Evolutionary conservation across 2,329 filamentous ascomycete species (phyloP).

Genomic region (Colletotrichum endophyticum): DNA sequence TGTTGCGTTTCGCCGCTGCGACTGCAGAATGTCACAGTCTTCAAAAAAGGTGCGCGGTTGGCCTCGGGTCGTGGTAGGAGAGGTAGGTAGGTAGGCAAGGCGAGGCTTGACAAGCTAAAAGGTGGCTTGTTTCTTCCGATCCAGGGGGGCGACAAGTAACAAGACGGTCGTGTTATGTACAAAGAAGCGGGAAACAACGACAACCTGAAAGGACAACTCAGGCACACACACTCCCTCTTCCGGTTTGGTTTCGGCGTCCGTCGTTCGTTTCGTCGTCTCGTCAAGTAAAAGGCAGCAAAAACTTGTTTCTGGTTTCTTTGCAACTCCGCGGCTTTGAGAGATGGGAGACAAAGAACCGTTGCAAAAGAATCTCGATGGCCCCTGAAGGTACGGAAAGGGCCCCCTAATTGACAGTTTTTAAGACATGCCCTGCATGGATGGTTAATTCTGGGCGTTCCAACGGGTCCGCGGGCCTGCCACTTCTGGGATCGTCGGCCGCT

Average conservation of each 20-base stretch:
- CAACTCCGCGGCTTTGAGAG: neutral
- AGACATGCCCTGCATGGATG: conserved; percentile 17
- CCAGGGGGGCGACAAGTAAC: neutral
- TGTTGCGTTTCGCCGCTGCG: conserved; percentile 1
- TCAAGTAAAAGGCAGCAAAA: neutral
- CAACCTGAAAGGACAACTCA: neutral
- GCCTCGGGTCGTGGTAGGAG: neutral
- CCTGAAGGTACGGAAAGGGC: conserved; percentile 6
- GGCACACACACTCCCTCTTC: neutral
- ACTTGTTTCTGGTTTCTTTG: neutral
- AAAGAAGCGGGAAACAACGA: neutral
- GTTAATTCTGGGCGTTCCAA: conserved; percentile 3
- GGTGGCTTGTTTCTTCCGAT: conserved; percentile 18
- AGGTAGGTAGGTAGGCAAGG: neutral
- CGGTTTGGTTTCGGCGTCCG: neutral
- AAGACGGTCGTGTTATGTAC: conserved; percentile 1
- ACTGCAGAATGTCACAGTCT: neutral
- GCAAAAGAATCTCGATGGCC: conserved; percentile 10
- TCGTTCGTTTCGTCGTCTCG: conserved; percentile 1
- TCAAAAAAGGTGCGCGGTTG: conserved; percentile 10
- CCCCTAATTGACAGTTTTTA: conserved; percentile 20
- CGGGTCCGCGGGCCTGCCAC: conserved; percentile 4
- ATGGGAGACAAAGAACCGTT: conserved; percentile 14
- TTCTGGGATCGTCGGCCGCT: conserved; percentile 15
- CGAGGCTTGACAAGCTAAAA: conserved; percentile 12